Evolutionary conservation across 2,329 filamentous ascomycete species (phyloP).

Genomic region (Nannizziopsis barbatae): DNA sequence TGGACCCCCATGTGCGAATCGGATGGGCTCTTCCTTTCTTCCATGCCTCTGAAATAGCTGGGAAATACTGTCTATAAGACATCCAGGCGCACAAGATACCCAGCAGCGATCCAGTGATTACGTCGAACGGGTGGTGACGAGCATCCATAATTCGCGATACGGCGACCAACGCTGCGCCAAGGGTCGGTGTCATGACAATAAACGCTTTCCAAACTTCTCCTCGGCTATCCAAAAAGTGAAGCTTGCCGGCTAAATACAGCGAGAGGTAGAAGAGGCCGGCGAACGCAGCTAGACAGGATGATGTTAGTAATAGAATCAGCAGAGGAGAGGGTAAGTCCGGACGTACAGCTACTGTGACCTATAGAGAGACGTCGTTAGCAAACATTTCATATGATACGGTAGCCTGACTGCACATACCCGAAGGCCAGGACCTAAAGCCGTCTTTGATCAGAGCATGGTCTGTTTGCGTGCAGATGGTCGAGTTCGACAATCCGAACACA

Average conservation of each 20-base stretch:
- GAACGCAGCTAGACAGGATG: slow-evolving; percentile 39
- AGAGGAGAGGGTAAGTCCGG: neutral
- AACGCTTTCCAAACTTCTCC: slow-evolving; percentile 51
- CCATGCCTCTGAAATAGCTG: slow-evolving; percentile 44
- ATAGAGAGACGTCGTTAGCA: slow-evolving; percentile 11
- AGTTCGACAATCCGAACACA: slow-evolving; percentile 36
- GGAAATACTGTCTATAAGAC: slow-evolving; percentile 50
- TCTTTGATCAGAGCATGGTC: slow-evolving; percentile 45
- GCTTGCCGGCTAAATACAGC: slow-evolving; percentile 48
- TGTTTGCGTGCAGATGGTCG: slow-evolving; percentile 42
- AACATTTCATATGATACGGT: neutral
- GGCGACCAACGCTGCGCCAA: slow-evolving; percentile 46
- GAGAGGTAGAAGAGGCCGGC: slow-evolving; percentile 50
- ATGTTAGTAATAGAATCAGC: slow-evolving; percentile 15
- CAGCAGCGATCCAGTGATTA: slow-evolving; percentile 44
- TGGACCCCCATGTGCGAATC: slow-evolving; percentile 44
- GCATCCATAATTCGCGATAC: slow-evolving; percentile 52
- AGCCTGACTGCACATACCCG: slow-evolving; percentile 29
- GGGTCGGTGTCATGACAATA: slow-evolving; percentile 42
- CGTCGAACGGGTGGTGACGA: slow-evolving; percentile 51
- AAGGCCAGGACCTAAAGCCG: slow-evolving; percentile 49
- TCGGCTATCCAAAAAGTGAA: slow-evolving; percentile 49
- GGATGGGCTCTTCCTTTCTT: slow-evolving; percentile 49
- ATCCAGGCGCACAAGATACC: slow-evolving; percentile 44
- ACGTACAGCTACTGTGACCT: slow-evolving; percentile 43